phyloP scores from a whole-genome alignment of 2,329 filamentous ascomycete species.

The Alternaria sp. region DNA sequence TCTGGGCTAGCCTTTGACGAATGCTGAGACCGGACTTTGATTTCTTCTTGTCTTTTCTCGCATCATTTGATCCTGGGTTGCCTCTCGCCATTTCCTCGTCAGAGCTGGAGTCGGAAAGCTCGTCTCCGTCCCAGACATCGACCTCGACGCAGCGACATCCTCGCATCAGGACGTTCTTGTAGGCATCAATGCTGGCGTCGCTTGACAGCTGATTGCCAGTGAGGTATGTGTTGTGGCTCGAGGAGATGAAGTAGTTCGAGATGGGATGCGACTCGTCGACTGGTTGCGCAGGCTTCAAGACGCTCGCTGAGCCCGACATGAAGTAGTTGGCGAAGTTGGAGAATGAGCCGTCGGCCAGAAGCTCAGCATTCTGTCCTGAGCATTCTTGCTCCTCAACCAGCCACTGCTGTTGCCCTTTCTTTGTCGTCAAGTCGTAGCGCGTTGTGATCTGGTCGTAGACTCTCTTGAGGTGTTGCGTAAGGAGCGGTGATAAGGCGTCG shows the following conservation, averaged over 20 bases:
- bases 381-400: constrained; percentile 41
- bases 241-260: constrained; percentile 92
- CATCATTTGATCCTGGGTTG: constrained; percentile 24
- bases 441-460: constrained; percentile 40
- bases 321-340: constrained; percentile 53
- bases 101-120: constrained; percentile 50
- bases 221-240: constrained; percentile 93
- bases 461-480: constrained; percentile 38
- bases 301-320: constrained; percentile 54
- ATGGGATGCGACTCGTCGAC: constrained; percentile 71
- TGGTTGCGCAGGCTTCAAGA: constrained; percentile 50
- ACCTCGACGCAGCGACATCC: constrained; percentile 93
- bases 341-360: constrained; percentile 41
- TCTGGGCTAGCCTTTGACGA: constrained; percentile 45
- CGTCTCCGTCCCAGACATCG: constrained; percentile 86
- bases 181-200: constrained; percentile 76
- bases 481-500: constrained; percentile 36
- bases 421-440: constrained; percentile 38
- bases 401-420: constrained; percentile 42
- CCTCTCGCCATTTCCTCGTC: constrained; percentile 39
- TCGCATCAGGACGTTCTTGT: constrained; percentile 74
- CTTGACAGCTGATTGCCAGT: constrained; percentile 85
- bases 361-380: constrained; percentile 26
- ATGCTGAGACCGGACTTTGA: constrained; percentile 35
- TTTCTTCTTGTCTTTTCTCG: constrained; percentile 38